Evolutionary conservation across 805 yeast genomes (phyloP), one percentile per base, ranked within the genome.

Genomic region (Yarrowia keelungensis): DNA sequence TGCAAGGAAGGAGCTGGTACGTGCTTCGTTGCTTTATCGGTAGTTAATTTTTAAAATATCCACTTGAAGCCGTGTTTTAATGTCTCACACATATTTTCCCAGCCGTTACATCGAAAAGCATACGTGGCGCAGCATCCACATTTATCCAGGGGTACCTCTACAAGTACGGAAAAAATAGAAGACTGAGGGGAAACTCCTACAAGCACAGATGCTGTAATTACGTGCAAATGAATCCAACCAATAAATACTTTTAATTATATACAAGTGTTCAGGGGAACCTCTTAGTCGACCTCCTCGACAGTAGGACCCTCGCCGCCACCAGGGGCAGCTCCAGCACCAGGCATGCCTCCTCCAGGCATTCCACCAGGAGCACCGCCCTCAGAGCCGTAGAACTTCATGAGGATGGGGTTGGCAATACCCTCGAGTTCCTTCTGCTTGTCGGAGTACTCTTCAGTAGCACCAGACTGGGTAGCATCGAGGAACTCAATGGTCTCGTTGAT

Each of bases 401-500:
- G 53, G 19, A 49, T 49, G 53, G 53, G 53, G 53, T 49, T 49
- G 53, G 53, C 53, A 32, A 49, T 15, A 32, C 50, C 50, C 50
- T 46, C 50, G 11, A 46, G 50, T 36, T 46, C 50, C 50, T 46
- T 46, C 35, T 46, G 50, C 50, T 46, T 46, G 9, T 46, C 50
- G 10, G 50, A 46, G 50, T 46, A 46, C 50, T 46, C 50, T 14
- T 46, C 50, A 46, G 35, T 46, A 22, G 50, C 50, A 8, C 50
- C 50, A 15, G 50, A 46, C 50, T 46, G 50, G 1, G 50, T 46
- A 14, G 35, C 35, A 14, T 46, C 50, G n/a, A 46, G 50, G 81
- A 82, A 93, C 72, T 86, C 81, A 77, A 91, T 88, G 75, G 95
- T 84, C 82, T 90, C 95, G 72, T 90, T 91, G 78, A 91, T 89